Conservation (phyloP, 2,329 filamentous ascomycete species). For the Lasiodiplodia sp. region DNA sequence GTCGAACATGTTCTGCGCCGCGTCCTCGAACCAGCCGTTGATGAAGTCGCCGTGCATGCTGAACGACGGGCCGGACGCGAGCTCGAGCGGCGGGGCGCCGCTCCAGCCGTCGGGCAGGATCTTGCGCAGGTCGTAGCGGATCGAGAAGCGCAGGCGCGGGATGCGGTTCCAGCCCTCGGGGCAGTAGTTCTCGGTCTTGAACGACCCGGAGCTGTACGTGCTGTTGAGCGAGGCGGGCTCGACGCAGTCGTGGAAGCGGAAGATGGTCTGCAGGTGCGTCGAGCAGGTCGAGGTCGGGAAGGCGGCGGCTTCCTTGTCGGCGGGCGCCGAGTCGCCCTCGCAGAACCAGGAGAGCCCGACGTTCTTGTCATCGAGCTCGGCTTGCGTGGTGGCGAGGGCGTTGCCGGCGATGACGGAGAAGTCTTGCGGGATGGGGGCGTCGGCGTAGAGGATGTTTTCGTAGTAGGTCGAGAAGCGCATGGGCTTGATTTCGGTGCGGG, state of each 20-base stretch:
- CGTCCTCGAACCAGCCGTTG: constrained; percentile 55
- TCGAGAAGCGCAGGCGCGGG: constrained; percentile 57
- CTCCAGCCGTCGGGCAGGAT: constrained; percentile 55
- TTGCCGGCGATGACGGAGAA: constrained; percentile 53
- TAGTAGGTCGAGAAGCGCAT: constrained; percentile 58
- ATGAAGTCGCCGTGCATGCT: constrained; percentile 59
- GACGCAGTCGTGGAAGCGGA: constrained; percentile 56
- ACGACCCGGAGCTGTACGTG: constrained; percentile 45
- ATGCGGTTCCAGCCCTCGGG: constrained; percentile 55
- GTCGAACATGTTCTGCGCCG: constrained; percentile 52
- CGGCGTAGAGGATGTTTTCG: constrained; percentile 51
- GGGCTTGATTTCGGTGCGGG: constrained; percentile 44
- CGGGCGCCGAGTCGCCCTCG: constrained; percentile 35
- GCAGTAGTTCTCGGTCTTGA: constrained; percentile 47
- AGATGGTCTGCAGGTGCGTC: constrained; percentile 53
- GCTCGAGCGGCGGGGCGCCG: constrained; percentile 53
- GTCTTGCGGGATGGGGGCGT: constrained; percentile 56
- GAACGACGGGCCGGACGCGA: constrained; percentile 52
- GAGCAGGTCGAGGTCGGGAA: constrained; percentile 45
- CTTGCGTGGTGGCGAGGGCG: constrained; percentile 43
- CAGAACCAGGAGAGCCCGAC: constrained; percentile 48
- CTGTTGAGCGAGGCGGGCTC: constrained; percentile 46
- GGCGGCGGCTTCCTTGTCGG: constrained; percentile 41
- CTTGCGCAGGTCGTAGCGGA: constrained; percentile 56
- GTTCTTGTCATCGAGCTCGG: constrained; percentile 37